These are phyloP conservation scores for Hypoxylon lienhwacheense DNA, from an alignment of 495 filamentous ascomycete genomes.

Conservation along the genomic window DNA sequence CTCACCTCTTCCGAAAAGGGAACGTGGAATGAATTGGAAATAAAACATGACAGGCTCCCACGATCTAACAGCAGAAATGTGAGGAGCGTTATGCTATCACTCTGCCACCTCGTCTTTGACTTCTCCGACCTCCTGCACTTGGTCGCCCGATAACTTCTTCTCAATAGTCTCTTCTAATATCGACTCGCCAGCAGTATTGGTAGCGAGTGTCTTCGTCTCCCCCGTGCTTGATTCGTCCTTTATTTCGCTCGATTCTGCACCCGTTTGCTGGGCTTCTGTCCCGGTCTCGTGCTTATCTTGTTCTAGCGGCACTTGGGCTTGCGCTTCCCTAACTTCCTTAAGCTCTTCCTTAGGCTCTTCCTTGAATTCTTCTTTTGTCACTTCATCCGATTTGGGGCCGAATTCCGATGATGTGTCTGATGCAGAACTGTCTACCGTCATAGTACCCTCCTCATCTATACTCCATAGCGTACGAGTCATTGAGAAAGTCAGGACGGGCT, in stretches of 20 bases:
- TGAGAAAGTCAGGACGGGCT: conserved; percentile 41
- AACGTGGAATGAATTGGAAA: conserved; percentile 29
- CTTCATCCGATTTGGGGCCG: conserved; percentile 20
- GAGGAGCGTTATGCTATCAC: conserved; percentile 11
- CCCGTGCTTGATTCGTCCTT: conserved; percentile 22
- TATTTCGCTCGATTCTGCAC: conserved; percentile 9
- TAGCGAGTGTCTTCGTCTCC: conserved; percentile 48
- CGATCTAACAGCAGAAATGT: background rate
- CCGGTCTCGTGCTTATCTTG: conserved; percentile 30
- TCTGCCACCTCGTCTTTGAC: conserved; percentile 31
- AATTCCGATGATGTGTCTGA: conserved; percentile 26
- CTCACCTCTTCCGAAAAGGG: conserved; percentile 19
- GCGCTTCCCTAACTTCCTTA: conserved; percentile 39
- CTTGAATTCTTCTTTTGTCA: conserved; percentile 30
- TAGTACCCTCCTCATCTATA: conserved; percentile 54
- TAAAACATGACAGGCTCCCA: conserved; percentile 16
- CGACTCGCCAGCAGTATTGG: conserved; percentile 61
- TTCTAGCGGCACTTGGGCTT: conserved; percentile 35
- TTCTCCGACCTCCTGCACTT: conserved; percentile 43
- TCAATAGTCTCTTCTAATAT: conserved; percentile 46
- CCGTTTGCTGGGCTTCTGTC: conserved; percentile 11
- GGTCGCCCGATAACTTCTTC: conserved; percentile 38
- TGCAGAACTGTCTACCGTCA: conserved; percentile 43
- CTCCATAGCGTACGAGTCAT: conserved; percentile 49
- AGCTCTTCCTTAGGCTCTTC: too few species aligned